Conservation (phyloP, 2,329 filamentous ascomycete species). For the Ceratocystis alfenasii region DNA sequence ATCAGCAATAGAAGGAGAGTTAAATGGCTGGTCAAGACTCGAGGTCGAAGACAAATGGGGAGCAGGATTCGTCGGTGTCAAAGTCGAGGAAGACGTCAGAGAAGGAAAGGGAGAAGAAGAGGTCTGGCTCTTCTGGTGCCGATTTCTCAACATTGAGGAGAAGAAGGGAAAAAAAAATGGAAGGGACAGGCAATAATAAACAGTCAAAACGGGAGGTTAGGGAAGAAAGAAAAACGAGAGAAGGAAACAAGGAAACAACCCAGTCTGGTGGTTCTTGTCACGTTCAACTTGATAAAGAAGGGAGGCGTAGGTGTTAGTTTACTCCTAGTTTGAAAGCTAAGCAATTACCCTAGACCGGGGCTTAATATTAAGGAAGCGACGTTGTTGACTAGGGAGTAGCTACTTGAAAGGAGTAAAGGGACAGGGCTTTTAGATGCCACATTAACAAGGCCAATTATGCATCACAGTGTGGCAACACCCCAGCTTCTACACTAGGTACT, state of each 20-base stretch:
- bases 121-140: slow-evolving; percentile 17
- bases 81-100: slow-evolving; percentile 6
- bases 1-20: slow-evolving; percentile 1
- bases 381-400: not conserved
- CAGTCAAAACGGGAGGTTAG: slow-evolving; percentile 1
- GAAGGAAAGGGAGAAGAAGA: slow-evolving; percentile 14
- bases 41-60: not conserved
- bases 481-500: not conserved
- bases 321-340: not conserved
- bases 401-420: not conserved
- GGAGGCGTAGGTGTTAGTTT: not conserved
- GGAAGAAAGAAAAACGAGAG: not conserved
- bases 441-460: slow-evolving; percentile 2
- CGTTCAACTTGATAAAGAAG: not conserved
- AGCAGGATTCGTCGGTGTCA: not conserved
- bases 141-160: slow-evolving; percentile 18
- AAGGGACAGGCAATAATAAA: slow-evolving; percentile 5
- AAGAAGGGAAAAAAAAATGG: not conserved
- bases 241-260: slow-evolving; percentile 5
- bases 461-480: not conserved
- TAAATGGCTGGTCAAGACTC: slow-evolving; percentile 14
- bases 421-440: not conserved
- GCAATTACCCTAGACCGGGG: not conserved
- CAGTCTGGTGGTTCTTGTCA: not conserved
- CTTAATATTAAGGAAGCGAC: slow-evolving; percentile 7